Evolutionary conservation across 2,329 filamentous ascomycete genomes (phyloP), one percentile per base, ranked within the genome.

Genomic region (Orbilia blumenaviensis): DNA sequence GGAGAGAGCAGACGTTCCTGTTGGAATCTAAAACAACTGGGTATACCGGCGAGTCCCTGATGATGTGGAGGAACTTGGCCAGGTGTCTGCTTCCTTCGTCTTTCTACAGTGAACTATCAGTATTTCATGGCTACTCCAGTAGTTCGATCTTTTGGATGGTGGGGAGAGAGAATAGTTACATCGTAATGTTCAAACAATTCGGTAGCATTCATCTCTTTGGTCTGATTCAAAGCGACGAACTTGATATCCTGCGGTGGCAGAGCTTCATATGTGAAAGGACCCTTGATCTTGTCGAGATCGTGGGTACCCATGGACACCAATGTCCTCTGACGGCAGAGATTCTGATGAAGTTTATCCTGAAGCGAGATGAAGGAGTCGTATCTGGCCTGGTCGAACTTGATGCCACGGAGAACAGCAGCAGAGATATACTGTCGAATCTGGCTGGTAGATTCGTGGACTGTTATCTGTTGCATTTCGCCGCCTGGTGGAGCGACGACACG

Each of bases 291-390:
- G 82, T 98, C 94, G 78, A 98, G 86, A 82, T 99, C 94, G 84
- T 99, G 95, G 2, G 95, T 99, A 80, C 95, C 95, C 82, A 99
- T 97, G 21, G 94, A 92, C n/a, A 97, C 94, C 52, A 99, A 85
- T 0, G 94, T 97, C 81, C 95, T 87, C 84, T 98, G 92, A 77
- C 95, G 89, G 56, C 95, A 96, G 79, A 99, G 86, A 82, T 99
- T 99, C 83, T 94, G 91, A 85, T 99, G 95, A 54, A 99, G 88
- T 86, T 99, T 99, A 85, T 99, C 96, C 85, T 99, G 95, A 54
- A 99, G 88, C 68, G 91, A 89, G 82, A 99, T 99, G 91, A 99
- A 99, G 81, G 93, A 97, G 80, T 96, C 92, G 83, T 99, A 99
- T 79, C 91, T 88, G 79, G 90, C 92, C 85, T 95, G 88, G 80